Percentiles rank a stretch among this genome's conserved stretches.
Conservation (phyloP, 179 eudicot species). For the Heliamphora pulchella region DNA sequence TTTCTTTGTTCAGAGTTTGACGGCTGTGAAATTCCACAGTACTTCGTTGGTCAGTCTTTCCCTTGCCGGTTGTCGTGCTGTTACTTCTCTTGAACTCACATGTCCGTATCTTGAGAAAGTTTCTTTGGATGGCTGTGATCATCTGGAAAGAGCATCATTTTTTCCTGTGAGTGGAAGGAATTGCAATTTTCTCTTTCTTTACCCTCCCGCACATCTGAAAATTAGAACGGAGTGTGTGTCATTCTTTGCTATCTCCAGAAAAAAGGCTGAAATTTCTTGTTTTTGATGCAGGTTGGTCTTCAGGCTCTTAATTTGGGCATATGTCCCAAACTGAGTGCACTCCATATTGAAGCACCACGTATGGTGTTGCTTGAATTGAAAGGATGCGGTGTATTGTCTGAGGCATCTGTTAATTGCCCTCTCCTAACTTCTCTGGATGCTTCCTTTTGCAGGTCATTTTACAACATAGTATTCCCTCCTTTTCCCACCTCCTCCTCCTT, state of each 20-base stretch:
- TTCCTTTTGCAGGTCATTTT: conserved; percentile 82
- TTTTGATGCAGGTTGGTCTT: conserved; percentile 71
- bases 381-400: conserved; percentile 94
- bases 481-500: not conserved
- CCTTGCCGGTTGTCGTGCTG: conserved; percentile 81
- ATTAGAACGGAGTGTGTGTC: not conserved
- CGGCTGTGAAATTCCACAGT: conserved; percentile 52
- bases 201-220: not conserved
- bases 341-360: conserved; percentile 68
- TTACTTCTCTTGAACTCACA: conserved; percentile 39
- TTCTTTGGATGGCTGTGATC: conserved; percentile 94
- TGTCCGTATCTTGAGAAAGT: conserved; percentile 61
- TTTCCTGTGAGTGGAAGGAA: conserved; percentile 51
- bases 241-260: not conserved
- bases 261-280: conserved; percentile 1
- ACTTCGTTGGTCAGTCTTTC: conserved; percentile 68
- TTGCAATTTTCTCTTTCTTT: conserved; percentile 19
- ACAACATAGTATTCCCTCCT: not conserved
- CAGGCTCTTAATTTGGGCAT: conserved; percentile 84
- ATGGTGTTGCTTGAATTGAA: conserved; percentile 90
- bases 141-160: conserved; percentile 86
- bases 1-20: conserved; percentile 56
- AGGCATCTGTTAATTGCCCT: conserved; percentile 79
- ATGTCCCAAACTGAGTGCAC: conserved; percentile 73
- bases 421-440: conserved; percentile 82